These are phyloP conservation scores for Phytophthora ramorum DNA, from an alignment of 352 stramenopile genomes.

Conservation along the genomic window DNA sequence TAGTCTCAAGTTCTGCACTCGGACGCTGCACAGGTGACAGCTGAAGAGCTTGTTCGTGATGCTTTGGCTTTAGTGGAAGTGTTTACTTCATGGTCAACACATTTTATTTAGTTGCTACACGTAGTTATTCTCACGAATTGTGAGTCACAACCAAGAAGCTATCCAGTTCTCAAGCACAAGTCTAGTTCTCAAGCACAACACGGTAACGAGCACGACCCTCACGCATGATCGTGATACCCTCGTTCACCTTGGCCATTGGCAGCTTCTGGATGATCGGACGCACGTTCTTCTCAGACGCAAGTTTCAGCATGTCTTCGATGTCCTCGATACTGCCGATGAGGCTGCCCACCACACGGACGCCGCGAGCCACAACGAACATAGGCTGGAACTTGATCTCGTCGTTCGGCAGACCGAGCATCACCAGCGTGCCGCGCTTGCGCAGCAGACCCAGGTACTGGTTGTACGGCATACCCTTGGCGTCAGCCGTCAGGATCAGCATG, in stretches of 20 bases:
- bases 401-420: slow-evolving; percentile 75
- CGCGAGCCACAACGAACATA: slow-evolving; percentile 58
- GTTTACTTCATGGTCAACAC: neutral
- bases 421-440: slow-evolving; percentile 60
- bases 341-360: slow-evolving; percentile 67
- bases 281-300: slow-evolving; percentile 78
- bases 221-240: slow-evolving; percentile 46
- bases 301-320: slow-evolving; percentile 89
- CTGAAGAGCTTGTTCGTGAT: no score
- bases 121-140: neutral
- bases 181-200: slow-evolving; percentile 49
- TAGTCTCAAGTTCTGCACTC: no score
- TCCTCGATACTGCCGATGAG: slow-evolving; percentile 85
- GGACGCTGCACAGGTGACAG: no score
- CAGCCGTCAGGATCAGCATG: slow-evolving; percentile 77
- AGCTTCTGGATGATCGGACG: slow-evolving; percentile 55
- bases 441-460: slow-evolving; percentile 66
- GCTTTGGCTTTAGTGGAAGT: no score
- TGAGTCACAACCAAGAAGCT: neutral
- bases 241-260: slow-evolving; percentile 54
- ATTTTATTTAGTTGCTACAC: slow-evolving; percentile 5
- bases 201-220: slow-evolving; percentile 55
- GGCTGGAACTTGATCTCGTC: slow-evolving; percentile 64
- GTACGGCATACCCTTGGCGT: slow-evolving; percentile 61
- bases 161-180: no score